Base-by-base conservation (phyloP, 345 rosid species). In the Cardamine resedifolia region DNA sequence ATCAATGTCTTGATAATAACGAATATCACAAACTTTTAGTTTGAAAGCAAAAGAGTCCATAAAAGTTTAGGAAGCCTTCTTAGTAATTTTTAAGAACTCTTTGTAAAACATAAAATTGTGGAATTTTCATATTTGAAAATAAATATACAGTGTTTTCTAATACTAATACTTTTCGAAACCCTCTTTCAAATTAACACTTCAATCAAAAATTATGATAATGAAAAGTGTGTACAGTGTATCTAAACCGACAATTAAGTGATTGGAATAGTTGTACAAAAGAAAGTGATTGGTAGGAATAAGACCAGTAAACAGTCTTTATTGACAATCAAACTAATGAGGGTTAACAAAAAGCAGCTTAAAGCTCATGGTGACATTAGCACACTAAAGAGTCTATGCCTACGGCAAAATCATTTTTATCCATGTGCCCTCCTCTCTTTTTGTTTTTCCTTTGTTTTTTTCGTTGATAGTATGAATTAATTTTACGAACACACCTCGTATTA, bases 321-420 rank as follows among this genome's bases (percentile, higher is more conserved):
- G 48, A 59, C 69, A 59, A 60, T 51, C 44, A 68, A 75, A 68
- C 56, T 52, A 68, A 68, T 68, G 70, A 52, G 57, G 57, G 34
- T 39, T 41, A 68, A 43, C 69, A 12, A 45, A 75, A 75, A 61
- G 79, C 58, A 75, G 64, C 18, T 52, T 59, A 68, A 52, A 61
- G 74, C 58, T 60, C 58, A 8, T 58, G 61, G 63, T 33, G 62
- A 58, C 73, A 59, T 44, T 58, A 56, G 15, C 39, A 74, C 45
- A 39, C 30, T 30, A 27, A 41, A 12, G 45, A 44, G 64, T 31
- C 64, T 56, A 50, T 21, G 61, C 51, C 50, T 53, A 41, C 47
- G 51, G 16, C 60, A 14, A 66, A 66, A 74, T 74, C 68, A 66
- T 74, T 66, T 66, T 59, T n/a, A 50, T 41, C 62, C 73, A 74